Conservation (phyloP, 2,329 filamentous ascomycete genomes). For the Aspergillus quadrilineatus region DNA sequence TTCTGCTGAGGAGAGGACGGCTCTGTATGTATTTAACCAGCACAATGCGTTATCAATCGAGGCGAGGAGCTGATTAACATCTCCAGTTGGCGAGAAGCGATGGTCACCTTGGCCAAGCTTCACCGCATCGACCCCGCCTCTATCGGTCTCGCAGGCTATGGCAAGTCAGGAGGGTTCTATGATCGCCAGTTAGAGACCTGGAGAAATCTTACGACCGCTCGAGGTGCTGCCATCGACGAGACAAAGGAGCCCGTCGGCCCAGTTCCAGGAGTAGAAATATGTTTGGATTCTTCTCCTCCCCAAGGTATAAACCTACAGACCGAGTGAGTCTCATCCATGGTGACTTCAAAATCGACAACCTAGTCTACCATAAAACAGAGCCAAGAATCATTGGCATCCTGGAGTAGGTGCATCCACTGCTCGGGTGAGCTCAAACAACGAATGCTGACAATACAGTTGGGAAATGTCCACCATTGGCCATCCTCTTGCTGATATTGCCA, state of each 20-base stretch:
- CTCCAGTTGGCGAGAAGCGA: conserved; percentile 75
- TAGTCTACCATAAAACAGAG: conserved; percentile 86
- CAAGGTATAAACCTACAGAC: conserved; percentile 70
- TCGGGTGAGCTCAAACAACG: neutral
- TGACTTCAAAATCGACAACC: conserved; percentile 93
- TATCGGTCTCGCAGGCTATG: conserved; percentile 71
- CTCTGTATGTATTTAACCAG: conserved; percentile 55
- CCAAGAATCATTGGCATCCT: conserved; percentile 86
- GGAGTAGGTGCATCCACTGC: conserved; percentile 47
- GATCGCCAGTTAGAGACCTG: conserved; percentile 82
- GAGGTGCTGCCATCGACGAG: conserved; percentile 75
- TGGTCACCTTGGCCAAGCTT: conserved; percentile 78
- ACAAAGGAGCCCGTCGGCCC: conserved; percentile 73
- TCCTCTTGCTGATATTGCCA: neutral
- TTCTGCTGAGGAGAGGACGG: conserved; percentile 64
- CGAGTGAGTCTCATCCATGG: conserved; percentile 81
- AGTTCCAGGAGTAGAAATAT: conserved; percentile 79
- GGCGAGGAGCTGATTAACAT: neutral
- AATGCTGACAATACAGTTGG: neutral
- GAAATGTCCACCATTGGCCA: neutral
- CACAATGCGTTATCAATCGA: neutral
- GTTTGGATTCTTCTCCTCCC: conserved; percentile 72
- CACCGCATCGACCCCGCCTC: conserved; percentile 68
- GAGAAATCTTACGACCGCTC: conserved; percentile 71
- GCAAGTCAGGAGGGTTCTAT: conserved; percentile 75